These are phyloP conservation scores for Naegleria gruberi DNA, from an alignment of 208 protist species.

Conservation along the genomic window DNA sequence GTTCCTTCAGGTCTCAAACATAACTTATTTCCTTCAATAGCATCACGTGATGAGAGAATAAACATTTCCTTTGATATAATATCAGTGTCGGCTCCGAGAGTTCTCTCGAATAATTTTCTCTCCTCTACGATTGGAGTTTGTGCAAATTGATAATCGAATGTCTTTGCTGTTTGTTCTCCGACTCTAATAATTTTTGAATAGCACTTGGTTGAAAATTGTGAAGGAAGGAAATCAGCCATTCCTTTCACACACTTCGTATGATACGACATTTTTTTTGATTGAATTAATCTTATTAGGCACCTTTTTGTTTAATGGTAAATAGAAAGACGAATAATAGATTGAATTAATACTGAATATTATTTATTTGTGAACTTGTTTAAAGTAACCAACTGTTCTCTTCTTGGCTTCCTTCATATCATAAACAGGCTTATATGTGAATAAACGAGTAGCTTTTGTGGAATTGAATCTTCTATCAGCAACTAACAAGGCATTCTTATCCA, in stretches of 20 bases:
- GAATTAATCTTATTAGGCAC: too few species aligned
- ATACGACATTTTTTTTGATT: neutral
- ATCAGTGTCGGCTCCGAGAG: constrained; percentile 37
- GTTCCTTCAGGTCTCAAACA: constrained; percentile 44
- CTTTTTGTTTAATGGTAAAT: too few species aligned
- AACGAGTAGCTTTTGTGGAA: constrained; percentile 20
- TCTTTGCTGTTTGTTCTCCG: neutral
- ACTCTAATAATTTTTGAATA: neutral
- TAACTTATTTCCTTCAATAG: constrained; percentile 24
- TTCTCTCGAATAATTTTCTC: constrained; percentile 36
- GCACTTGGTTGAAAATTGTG: neutral
- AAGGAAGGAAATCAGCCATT: neutral
- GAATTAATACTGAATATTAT: too few species aligned
- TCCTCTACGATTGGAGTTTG: constrained; percentile 46
- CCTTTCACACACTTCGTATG: neutral
- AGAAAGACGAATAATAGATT: too few species aligned
- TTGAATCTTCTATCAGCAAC: constrained; percentile 30
- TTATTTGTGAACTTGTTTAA: neutral
- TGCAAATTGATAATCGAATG: constrained; percentile 12
- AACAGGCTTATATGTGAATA: constrained; percentile 28
- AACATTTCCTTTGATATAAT: constrained; percentile 52
- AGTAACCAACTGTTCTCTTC: constrained; percentile 3
- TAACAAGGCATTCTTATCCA: neutral
- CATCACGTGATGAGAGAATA: constrained; percentile 28
- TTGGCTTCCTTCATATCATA: constrained; percentile 5